A percentile compares a stretch with the other conserved stretches of the same genome.
phyloP scores from a whole-genome alignment of 148 eudicot genomes.

The Polygonum aviculare region DNA sequence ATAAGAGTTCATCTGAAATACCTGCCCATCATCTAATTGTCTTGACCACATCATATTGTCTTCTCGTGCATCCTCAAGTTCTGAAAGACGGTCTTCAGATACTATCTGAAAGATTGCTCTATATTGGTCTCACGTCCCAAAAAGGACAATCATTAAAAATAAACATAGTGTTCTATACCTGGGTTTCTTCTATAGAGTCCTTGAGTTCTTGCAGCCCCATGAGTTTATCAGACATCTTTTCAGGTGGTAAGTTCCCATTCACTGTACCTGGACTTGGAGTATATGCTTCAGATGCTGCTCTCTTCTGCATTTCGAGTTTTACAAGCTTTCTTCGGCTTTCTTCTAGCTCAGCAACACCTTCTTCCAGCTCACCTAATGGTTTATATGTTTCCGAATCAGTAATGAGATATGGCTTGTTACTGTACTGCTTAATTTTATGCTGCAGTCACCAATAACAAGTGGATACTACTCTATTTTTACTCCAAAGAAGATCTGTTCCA shows the following conservation, averaged over 20 bases:
- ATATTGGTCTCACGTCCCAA: background rate
- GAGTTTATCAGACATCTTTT: constrained; percentile 47
- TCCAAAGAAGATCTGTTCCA: background rate
- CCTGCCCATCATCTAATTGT: constrained; percentile 90
- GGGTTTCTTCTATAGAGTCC: constrained; percentile 75
- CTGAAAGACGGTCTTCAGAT: constrained; percentile 79
- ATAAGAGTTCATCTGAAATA: constrained; percentile 8
- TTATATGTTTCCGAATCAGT: background rate
- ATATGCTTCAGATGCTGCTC: constrained; percentile 49
- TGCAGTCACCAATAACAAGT: background rate
- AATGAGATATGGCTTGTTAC: background rate
- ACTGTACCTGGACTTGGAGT: constrained; percentile 36
- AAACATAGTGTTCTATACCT: constrained; percentile 33
- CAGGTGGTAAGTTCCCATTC: constrained; percentile 75
- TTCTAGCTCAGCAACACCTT: constrained; percentile 74
- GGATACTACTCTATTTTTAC: background rate
- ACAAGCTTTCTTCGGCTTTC: constrained; percentile 91
- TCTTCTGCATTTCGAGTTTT: constrained; percentile 77
- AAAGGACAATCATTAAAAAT: background rate
- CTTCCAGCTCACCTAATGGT: constrained; percentile 76
- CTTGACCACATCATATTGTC: constrained; percentile 55
- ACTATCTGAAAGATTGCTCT: constrained; percentile 45
- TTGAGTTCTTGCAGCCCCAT: constrained; percentile 60
- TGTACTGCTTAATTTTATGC: background rate
- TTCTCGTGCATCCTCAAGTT: constrained; percentile 84